Evolutionary conservation across 1,284 basidiomycete species (phyloP).

Genomic region (Ceratobasidium theobromae): DNA sequence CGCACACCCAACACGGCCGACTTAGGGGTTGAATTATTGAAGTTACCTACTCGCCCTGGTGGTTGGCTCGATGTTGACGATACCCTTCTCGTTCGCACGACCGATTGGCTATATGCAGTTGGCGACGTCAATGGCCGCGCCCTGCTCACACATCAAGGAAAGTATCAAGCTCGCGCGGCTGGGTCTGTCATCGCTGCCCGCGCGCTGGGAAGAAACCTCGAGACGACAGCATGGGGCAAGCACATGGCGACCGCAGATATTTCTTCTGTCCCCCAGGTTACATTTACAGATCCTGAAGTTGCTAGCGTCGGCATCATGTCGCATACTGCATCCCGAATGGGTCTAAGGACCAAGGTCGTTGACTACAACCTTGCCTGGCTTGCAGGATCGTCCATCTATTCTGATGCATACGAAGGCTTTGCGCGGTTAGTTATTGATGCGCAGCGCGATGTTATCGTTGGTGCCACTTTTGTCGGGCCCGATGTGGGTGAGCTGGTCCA

Average conservation of each 20-base stretch:
- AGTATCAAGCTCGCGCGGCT: slow-evolving; percentile 30
- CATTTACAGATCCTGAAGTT: slow-evolving; percentile 30
- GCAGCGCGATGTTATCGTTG: slow-evolving; percentile 18
- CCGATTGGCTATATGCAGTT: slow-evolving; percentile 31
- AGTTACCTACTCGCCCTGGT: slow-evolving; percentile 8
- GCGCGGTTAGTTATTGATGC: slow-evolving; percentile 25
- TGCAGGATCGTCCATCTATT: slow-evolving; percentile 20
- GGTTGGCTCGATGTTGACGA: slow-evolving; percentile 31
- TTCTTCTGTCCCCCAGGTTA: slow-evolving; percentile 22
- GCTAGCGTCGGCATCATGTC: slow-evolving; percentile 24
- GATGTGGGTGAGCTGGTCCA: slow-evolving; percentile 30
- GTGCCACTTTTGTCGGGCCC: slow-evolving; percentile 30
- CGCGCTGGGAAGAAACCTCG: slow-evolving; percentile 14
- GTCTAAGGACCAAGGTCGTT: neutral
- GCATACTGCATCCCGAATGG: neutral
- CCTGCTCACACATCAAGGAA: slow-evolving; percentile 31
- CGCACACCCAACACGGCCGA: slow-evolving; percentile 28
- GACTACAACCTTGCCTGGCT: slow-evolving; percentile 25
- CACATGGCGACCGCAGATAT: slow-evolving; percentile 25
- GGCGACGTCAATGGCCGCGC: slow-evolving; percentile 31
- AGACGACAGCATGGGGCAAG: slow-evolving; percentile 13
- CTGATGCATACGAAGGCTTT: slow-evolving; percentile 27
- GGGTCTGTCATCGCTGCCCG: slow-evolving; percentile 24
- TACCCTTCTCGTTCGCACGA: slow-evolving; percentile 9
- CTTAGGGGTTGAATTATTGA: slow-evolving; percentile 7